Percentiles rank a stretch among this genome's conserved stretches.
Conservation (phyloP, 2,329 filamentous ascomycete genomes). For the Colletotrichum sidae region DNA sequence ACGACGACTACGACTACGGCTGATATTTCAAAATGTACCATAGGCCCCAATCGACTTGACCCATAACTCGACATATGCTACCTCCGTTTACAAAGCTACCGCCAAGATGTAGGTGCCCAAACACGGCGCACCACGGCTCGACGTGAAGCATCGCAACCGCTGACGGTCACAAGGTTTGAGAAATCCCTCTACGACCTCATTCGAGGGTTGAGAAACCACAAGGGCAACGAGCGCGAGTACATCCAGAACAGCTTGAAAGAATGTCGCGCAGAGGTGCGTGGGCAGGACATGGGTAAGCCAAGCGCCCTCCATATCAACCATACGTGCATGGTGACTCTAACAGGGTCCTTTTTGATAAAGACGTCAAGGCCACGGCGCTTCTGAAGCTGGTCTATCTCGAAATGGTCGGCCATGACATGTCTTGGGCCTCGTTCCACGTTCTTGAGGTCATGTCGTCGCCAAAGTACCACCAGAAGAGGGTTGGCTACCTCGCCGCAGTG, state of each 20-base stretch:
- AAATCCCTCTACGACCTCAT: conserved; percentile 99
- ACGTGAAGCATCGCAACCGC: background rate
- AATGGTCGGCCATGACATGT: conserved; percentile 99
- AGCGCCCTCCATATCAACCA: conserved; percentile 4
- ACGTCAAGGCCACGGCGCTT: conserved; percentile 95
- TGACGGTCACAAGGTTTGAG: conserved; percentile 80
- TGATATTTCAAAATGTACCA: no score
- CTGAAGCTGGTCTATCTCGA: conserved; percentile 97
- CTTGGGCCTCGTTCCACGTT: conserved; percentile 98
- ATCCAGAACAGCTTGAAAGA: conserved; percentile 94
- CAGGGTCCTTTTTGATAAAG: conserved; percentile 54
- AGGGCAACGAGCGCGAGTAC: conserved; percentile 94
- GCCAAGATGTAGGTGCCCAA: conserved; percentile 31
- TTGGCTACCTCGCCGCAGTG: conserved; percentile 93
- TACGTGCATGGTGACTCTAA: conserved; percentile 21
- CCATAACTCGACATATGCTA: background rate
- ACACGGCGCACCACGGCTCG: conserved; percentile 6
- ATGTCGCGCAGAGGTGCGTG: conserved; percentile 92
- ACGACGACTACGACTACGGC: no score
- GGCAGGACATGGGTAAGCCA: conserved; percentile 87
- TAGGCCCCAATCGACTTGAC: conserved; percentile 22
- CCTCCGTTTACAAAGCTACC: conserved; percentile 5
- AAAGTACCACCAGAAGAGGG: conserved; percentile 94
- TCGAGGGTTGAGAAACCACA: conserved; percentile 92
- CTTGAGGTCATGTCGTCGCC: conserved; percentile 98